A percentile compares a stretch with the other conserved stretches of the same genome.
These are phyloP conservation scores for Clarireedia monteithiana DNA, from an alignment of 2,329 filamentous ascomycete species.

Conservation along the genomic window DNA sequence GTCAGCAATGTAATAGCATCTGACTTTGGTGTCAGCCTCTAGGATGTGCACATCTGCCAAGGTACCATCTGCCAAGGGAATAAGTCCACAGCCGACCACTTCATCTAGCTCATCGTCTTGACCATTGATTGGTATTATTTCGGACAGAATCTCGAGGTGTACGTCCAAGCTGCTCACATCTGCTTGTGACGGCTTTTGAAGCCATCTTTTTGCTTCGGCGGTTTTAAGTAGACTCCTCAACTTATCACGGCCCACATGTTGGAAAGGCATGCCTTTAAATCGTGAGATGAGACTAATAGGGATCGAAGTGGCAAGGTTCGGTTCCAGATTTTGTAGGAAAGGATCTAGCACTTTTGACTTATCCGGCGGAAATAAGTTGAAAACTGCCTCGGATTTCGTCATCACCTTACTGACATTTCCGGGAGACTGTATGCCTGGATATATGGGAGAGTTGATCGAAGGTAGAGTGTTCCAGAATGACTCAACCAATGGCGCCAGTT, in stretches of 20 bases:
- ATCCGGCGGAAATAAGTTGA: slow-evolving; percentile 17
- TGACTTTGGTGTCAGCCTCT: neutral
- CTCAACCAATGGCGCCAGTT: slow-evolving; percentile 11
- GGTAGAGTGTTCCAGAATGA: slow-evolving; percentile 21
- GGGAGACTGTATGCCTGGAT: slow-evolving; percentile 14
- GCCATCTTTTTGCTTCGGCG: neutral
- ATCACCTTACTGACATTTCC: slow-evolving; percentile 4
- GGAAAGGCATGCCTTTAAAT: slow-evolving; percentile 9
- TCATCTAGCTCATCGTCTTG: slow-evolving; percentile 8
- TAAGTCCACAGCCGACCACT: slow-evolving; percentile 22
- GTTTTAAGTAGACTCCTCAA: slow-evolving; percentile 17
- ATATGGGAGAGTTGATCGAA: slow-evolving; percentile 11
- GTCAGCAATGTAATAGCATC: slow-evolving; percentile 13
- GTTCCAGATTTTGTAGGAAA: slow-evolving; percentile 12
- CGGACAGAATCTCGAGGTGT: slow-evolving; percentile 9
- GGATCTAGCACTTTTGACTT: slow-evolving; percentile 12
- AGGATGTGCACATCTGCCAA: slow-evolving; percentile 14
- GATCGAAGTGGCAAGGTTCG: slow-evolving; percentile 15
- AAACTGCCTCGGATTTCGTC: slow-evolving; percentile 16
- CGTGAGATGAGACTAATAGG: slow-evolving; percentile 6
- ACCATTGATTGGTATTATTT: slow-evolving; percentile 4
- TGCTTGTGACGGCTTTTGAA: neutral
- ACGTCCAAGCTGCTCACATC: slow-evolving; percentile 4
- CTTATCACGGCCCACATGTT: slow-evolving; percentile 13
- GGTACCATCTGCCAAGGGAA: slow-evolving; percentile 21